A percentile compares a stretch with the other conserved stretches of the same genome.
These are phyloP conservation scores for Radiomyces spectabilis DNA, from an alignment of 192 early-diverging fungal genomes.

Conservation along the genomic window DNA sequence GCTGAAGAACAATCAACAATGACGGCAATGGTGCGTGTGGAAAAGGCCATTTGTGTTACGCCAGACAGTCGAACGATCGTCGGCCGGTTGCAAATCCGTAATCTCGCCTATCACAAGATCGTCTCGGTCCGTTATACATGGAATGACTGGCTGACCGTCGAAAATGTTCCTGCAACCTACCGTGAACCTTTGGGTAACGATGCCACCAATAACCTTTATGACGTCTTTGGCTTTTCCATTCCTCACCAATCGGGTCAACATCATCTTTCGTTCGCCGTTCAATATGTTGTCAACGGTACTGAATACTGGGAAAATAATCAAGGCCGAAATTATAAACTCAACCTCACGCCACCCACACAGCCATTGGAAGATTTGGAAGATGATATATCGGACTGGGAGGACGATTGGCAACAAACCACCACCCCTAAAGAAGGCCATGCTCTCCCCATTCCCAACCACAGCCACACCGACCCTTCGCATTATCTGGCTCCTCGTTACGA, in stretches of 20 bases:
- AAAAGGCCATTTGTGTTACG: slow-evolving; percentile 38
- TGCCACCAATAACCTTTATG: slow-evolving; percentile 33
- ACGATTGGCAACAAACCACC: not conserved
- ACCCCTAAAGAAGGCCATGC: not conserved
- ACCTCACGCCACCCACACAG: slow-evolving; percentile 15
- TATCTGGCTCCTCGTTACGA: slow-evolving; percentile 21
- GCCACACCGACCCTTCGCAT: no score
- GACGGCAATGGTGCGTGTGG: no score
- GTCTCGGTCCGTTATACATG: slow-evolving; percentile 72
- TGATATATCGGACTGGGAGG: no score
- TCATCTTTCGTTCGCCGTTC: slow-evolving; percentile 54
- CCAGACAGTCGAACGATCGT: slow-evolving; percentile 43
- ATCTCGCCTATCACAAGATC: slow-evolving; percentile 78
- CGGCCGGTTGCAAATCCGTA: slow-evolving; percentile 71
- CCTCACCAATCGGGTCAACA: slow-evolving; percentile 27
- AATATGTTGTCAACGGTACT: slow-evolving; percentile 56
- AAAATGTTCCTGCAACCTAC: slow-evolving; percentile 58
- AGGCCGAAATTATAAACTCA: slow-evolving; percentile 73
- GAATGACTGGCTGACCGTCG: slow-evolving; percentile 69
- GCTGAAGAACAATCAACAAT: slow-evolving; percentile 39
- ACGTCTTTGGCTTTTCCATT: slow-evolving; percentile 57
- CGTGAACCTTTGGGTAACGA: slow-evolving; percentile 41
- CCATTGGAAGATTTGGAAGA: no score
- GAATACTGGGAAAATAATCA: slow-evolving; percentile 93
- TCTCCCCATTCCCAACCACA: not conserved